Percentiles rank a stretch among this genome's conserved stretches.
Evolutionary conservation across 306 rosid species (phyloP).

Genomic region (Acacia melanoxylon): DNA sequence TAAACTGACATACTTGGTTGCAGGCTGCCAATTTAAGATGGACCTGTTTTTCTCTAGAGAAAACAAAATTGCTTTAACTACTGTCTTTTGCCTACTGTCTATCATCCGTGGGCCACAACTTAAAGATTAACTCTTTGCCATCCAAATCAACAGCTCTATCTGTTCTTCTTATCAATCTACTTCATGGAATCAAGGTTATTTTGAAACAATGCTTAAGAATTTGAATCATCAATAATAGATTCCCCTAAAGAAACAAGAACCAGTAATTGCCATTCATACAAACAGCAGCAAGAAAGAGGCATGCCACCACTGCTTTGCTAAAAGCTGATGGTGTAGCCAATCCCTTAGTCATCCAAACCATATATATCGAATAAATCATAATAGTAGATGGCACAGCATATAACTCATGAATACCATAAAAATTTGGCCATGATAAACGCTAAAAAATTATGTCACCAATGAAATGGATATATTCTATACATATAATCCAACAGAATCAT

Average conservation of each 20-base stretch:
- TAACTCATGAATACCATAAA: neutral
- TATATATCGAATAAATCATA: neutral
- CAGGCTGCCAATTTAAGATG: neutral
- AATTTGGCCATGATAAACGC: neutral
- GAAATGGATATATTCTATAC: neutral
- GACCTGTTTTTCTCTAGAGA: neutral
- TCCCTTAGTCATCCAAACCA: neutral
- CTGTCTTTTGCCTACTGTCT: neutral
- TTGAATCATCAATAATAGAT: neutral
- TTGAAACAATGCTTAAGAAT: neutral
- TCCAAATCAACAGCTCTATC: neutral
- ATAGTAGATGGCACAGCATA: neutral
- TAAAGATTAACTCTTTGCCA: neutral
- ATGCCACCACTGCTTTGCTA: neutral
- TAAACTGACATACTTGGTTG: neutral
- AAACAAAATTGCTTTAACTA: neutral
- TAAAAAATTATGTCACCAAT: neutral
- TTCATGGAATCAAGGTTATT: neutral
- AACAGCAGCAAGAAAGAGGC: neutral
- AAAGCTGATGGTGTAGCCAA: neutral
- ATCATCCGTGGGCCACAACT: neutral
- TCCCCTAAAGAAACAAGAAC: neutral
- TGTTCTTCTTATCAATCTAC: neutral
- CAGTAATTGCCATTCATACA: neutral
- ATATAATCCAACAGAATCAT: neutral